These are phyloP conservation scores for Penicillium antarcticum DNA, from an alignment of 495 filamentous ascomycete genomes.

Conservation along the genomic window DNA sequence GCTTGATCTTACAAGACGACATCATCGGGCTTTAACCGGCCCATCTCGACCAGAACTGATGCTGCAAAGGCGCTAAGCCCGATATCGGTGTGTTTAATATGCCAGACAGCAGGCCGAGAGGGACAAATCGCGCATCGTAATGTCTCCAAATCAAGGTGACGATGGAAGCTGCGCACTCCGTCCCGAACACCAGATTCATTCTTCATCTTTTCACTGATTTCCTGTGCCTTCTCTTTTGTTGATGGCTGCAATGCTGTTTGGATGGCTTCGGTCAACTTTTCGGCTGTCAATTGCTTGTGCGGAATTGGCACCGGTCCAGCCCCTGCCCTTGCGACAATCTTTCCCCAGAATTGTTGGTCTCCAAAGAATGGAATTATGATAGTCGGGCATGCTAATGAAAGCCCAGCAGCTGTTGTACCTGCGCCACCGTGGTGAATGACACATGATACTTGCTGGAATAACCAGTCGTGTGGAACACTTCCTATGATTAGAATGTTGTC, in stretches of 20 bases:
- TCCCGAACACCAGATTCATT: slow-evolving; percentile 61
- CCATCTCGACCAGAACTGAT: slow-evolving; percentile 58
- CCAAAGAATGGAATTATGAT: slow-evolving; percentile 83
- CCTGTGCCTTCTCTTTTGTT: slow-evolving; percentile 51
- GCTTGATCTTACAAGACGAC: slow-evolving; percentile 56
- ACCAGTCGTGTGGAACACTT: slow-evolving; percentile 79
- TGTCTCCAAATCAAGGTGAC: slow-evolving; percentile 56
- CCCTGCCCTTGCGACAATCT: slow-evolving; percentile 67
- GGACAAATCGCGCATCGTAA: slow-evolving; percentile 65
- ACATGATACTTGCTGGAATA: slow-evolving; percentile 70
- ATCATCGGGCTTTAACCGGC: slow-evolving; percentile 58
- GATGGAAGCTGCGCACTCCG: slow-evolving; percentile 68
- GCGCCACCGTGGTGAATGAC: slow-evolving; percentile 84
- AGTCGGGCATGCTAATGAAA: slow-evolving; percentile 66
- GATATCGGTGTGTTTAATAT: slow-evolving; percentile 59
- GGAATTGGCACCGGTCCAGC: slow-evolving; percentile 73
- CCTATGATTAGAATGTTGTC: slow-evolving; percentile 74
- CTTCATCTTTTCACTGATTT: slow-evolving; percentile 57
- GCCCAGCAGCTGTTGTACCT: slow-evolving; percentile 74
- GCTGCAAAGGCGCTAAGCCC: slow-evolving; percentile 69
- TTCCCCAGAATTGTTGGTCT: slow-evolving; percentile 82
- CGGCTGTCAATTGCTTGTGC: slow-evolving; percentile 60
- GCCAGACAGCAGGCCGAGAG: slow-evolving; percentile 65
- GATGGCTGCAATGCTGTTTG: slow-evolving; percentile 53
- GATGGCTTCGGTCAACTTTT: slow-evolving; percentile 62